Base-by-base conservation (phyloP, 352 stramenopile genomes). In the Pseudoperonospora humuli region DNA sequence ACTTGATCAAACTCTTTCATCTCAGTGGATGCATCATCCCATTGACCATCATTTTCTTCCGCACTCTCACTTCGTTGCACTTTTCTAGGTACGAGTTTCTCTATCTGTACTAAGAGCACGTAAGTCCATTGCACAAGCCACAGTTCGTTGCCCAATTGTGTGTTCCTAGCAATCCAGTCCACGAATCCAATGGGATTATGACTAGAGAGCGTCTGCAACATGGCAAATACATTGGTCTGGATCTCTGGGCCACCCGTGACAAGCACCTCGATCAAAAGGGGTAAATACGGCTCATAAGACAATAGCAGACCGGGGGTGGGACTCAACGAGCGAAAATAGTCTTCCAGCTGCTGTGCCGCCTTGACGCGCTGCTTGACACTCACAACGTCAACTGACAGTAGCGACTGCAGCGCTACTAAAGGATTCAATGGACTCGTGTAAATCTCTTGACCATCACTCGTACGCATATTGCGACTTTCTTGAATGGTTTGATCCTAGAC, bases 121-220 rank as follows among this genome's bases (percentile, higher is more conserved):
- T 54, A 72, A 27, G 54, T 75, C 70, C 70, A 82, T 13, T 78
- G 62, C 14, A 84, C 54, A 8, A 78, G 54, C 66, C 67, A 80
- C 7, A 45, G 47, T 15, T 82, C 64, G 21, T 70, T 57, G 5
- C 64, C 62, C 1, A 66, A 17, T 17, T 70, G 52, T 8, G 45
- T 41, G 27, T 73, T 61, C 44, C 62, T 56, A 9, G 57, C 42
- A 15, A 80, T 69, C 72, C 72, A 84, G n/a, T 84, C 64, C 17
- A 50, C 43, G 19, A 74, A 71, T 4, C 45, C 51, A 14, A 29
- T 41, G 1, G 72, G 61, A 23, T 62, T 73, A 42, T 82, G 72
- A 13, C 37, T 39, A 6, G 61, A 60, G 2, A 84, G 42, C 13
- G 61, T 54, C 36, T 58, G 54, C 7, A 84, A 41, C 57, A 80